phyloP scores from a whole-genome alignment of 768 basidiomycete genomes.

The Russula earlei region DNA sequence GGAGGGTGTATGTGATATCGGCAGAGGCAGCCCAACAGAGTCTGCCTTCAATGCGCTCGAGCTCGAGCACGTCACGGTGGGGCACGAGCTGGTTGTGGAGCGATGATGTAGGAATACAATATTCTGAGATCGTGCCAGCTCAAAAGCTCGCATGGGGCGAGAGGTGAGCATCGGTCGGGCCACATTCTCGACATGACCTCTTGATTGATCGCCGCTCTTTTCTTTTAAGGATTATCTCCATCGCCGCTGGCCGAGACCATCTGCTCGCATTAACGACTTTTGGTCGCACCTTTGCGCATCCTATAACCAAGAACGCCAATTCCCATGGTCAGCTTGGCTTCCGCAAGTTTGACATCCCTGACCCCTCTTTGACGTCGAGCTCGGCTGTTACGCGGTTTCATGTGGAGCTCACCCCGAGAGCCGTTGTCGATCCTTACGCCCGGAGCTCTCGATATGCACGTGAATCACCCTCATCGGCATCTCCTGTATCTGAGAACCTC shows the following conservation, averaged over 20 bases:
- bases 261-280: slow-evolving; percentile 60
- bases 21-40: slow-evolving; percentile 41
- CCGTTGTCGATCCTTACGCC: slow-evolving; percentile 40
- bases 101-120: slow-evolving; percentile 42
- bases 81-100: slow-evolving; percentile 50
- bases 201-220: background rate
- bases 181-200: background rate
- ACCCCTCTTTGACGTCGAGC: slow-evolving; percentile 25
- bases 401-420: slow-evolving; percentile 50
- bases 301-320: slow-evolving; percentile 68
- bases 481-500: slow-evolving; percentile 19
- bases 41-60: slow-evolving; percentile 27
- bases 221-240: slow-evolving; percentile 50
- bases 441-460: slow-evolving; percentile 37
- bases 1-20: slow-evolving; percentile 63
- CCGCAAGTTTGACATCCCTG: slow-evolving; percentile 46
- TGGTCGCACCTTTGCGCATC: slow-evolving; percentile 73
- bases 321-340: slow-evolving; percentile 77
- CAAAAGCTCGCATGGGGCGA: slow-evolving; percentile 54
- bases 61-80: slow-evolving; percentile 49
- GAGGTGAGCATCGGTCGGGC: slow-evolving; percentile 34
- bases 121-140: slow-evolving; percentile 50
- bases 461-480: slow-evolving; percentile 23
- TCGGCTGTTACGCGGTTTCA: slow-evolving; percentile 30
- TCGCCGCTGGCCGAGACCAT: slow-evolving; percentile 66